Base-by-base conservation (phyloP, 2,329 filamentous ascomycete genomes). In the Blastomyces emzantsi region DNA sequence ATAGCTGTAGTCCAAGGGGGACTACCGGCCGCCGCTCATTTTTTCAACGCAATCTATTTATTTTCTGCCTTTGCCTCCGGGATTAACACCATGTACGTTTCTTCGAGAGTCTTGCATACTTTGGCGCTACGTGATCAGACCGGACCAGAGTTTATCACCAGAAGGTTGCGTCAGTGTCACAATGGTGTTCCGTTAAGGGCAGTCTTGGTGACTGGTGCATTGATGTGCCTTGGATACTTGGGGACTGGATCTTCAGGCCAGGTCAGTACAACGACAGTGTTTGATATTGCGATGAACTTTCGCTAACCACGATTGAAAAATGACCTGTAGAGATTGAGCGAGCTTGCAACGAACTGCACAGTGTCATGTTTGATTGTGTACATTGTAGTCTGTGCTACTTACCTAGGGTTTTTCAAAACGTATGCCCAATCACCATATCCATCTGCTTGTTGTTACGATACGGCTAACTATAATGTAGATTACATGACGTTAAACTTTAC, bases 21-120 rank as follows among this genome's bases (percentile, higher is more conserved):
- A 15, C 68, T 79, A 25, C 69, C 70, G 2, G 70, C 69, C 6
- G 73, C 73, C 66, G 77, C 78, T 1, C 73, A 75, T 55, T 73
- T 80, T 62, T 75, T 80, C 68, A 80, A 80, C 60, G 77, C 74
- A 1, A 76, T 80, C 64, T 79, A 77, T 68, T 73, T 80, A 45
- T 79, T 80, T 66, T 78, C 77, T 0, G 77, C 78, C 1, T 74
- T 75, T 36, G 76, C 76, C 1, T 74, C 74, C 11, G 78, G 74
- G 0, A 75, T 79, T 62, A 79, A 78, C 64, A 73, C 74, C 9
- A 70, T 80, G 39, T 80, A 79, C 67, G 73, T 76, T 49, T 74
- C 77, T 28, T 78, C 75, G 15, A 71, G 78, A 61, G 69, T 78
- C 9, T 69, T 80, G 22, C 78, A 80, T 69, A 77, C 78, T 0